A percentile compares a stretch with the other conserved stretches of the same genome.
phyloP scores from a whole-genome alignment of 768 basidiomycete species.

The Melanogaster broomeanus region DNA sequence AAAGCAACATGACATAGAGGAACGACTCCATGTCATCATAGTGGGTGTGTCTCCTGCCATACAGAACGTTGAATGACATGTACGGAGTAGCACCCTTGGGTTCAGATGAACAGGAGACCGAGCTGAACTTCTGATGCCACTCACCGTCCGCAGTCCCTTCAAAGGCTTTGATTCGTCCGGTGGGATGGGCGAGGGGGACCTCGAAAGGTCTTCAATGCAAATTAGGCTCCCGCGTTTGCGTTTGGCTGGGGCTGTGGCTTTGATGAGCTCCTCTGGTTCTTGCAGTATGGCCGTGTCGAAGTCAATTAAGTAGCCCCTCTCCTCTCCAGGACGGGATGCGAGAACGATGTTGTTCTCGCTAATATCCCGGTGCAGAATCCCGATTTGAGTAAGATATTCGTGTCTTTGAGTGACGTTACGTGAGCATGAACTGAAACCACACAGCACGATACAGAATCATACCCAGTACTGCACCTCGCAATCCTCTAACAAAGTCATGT shows the following conservation, averaged over 20 bases:
- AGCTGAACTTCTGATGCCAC: background rate
- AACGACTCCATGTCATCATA: conserved; percentile 6
- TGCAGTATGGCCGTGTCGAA: conserved; percentile 21
- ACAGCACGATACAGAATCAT: background rate
- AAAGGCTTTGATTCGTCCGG: background rate
- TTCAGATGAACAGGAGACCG: background rate
- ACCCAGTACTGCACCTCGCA: conserved; percentile 16
- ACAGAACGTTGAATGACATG: conserved; percentile 3
- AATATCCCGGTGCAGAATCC: conserved; percentile 35
- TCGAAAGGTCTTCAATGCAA: too few species aligned
- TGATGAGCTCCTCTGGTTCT: background rate
- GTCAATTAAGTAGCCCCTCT: conserved; percentile 33
- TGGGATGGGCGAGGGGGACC: too few species aligned
- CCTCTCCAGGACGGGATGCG: conserved; percentile 3
- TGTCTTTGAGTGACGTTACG: too few species aligned
- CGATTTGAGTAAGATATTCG: conserved; percentile 12
- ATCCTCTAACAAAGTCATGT: conserved; percentile 18
- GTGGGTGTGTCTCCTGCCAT: background rate
- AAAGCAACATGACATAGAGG: conserved; percentile 4
- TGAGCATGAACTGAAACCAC: background rate
- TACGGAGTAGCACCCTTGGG: conserved; percentile 5
- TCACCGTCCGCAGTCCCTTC: conserved; percentile 2
- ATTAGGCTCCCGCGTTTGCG: too few species aligned
- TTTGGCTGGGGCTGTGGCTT: background rate
- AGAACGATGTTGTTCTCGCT: conserved; percentile 39